These are phyloP conservation scores for Nannochloropsis gaditana DNA, from an alignment of 108 stramenopile species.

Conservation along the genomic window DNA sequence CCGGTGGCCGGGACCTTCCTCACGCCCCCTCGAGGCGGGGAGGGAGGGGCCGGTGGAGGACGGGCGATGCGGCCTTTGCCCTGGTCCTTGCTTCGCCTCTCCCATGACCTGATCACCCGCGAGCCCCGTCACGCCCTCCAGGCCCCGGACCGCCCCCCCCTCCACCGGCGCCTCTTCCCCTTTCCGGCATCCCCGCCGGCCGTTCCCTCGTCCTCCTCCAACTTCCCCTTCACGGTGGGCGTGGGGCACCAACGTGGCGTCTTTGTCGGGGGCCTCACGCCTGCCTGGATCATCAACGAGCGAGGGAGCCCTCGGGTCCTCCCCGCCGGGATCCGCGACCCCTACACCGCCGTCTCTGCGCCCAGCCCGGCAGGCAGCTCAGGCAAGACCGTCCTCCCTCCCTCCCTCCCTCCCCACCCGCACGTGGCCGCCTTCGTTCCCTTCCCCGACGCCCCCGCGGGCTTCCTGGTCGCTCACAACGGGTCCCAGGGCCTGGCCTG, in stretches of 20 bases:
- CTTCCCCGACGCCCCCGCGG: neutral
- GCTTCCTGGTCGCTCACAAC: neutral
- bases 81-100: neutral
- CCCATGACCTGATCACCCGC: neutral
- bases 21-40: neutral
- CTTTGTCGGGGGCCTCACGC: neutral
- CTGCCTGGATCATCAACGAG: neutral
- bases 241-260: neutral
- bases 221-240: neutral
- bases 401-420: conserved; percentile 8
- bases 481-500: neutral
- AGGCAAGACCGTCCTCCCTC: neutral
- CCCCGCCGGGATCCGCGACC: neutral
- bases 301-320: neutral
- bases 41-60: neutral
- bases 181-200: neutral
- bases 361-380: neutral
- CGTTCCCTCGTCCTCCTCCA: neutral
- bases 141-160: neutral
- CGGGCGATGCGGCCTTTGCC: neutral
- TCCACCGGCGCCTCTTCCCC: neutral
- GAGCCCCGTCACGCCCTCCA: neutral
- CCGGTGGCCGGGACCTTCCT: neutral
- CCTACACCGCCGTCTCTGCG: neutral
- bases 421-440: neutral